phyloP scores from a whole-genome alignment of 331 rosid species.

The Malus hybrid region DNA sequence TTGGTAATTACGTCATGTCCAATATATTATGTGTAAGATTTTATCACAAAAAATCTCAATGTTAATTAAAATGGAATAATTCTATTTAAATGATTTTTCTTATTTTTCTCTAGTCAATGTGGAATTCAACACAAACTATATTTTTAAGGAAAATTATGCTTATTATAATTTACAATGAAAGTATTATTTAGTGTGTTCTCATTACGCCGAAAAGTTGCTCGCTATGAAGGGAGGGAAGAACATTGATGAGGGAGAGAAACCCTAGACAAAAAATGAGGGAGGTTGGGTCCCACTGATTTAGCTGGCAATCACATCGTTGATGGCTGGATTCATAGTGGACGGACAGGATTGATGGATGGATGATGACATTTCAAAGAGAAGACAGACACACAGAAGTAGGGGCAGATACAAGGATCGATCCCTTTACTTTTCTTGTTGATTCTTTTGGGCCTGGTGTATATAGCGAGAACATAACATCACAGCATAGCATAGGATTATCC shows the following conservation, averaged over 20 bases:
- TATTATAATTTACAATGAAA: too few species aligned
- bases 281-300: constrained; percentile 4
- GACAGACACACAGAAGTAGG: not conserved
- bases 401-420: not conserved
- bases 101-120: too few species aligned
- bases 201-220: too few species aligned
- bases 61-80: too few species aligned
- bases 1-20: fast-evolving
- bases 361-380: not conserved
- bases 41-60: too few species aligned
- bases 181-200: too few species aligned
- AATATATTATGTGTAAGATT: fast-evolving
- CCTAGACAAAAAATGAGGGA: not conserved
- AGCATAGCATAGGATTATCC: constrained; percentile 6
- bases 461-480: not conserved
- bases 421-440: not conserved
- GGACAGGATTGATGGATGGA: constrained; percentile 24
- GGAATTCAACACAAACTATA: too few species aligned
- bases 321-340: constrained; percentile 14
- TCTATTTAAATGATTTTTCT: too few species aligned
- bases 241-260: not conserved
- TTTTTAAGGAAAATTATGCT: too few species aligned
- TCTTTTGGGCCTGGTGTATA: not conserved
- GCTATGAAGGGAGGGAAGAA: too few species aligned
- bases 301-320: constrained; percentile 20